Evolutionary conservation across 2,329 filamentous ascomycete genomes (phyloP).

Genomic region (Coleophoma eucalyptorum): DNA sequence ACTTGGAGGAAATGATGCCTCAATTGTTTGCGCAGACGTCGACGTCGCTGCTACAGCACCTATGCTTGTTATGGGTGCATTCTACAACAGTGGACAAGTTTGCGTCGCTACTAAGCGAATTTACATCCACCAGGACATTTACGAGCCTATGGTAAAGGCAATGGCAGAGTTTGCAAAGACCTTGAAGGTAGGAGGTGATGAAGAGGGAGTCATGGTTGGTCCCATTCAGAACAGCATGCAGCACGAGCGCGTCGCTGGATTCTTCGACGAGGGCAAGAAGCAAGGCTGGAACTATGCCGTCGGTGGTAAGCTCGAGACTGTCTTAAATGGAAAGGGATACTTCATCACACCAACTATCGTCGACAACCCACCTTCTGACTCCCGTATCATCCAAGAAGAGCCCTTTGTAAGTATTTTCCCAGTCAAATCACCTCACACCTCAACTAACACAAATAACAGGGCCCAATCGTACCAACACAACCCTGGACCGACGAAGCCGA

Average conservation of each 20-base stretch:
- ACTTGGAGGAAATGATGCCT: constrained; percentile 51
- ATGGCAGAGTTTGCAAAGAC: constrained; percentile 39
- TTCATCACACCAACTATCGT: constrained; percentile 57
- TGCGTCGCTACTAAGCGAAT: constrained; percentile 55
- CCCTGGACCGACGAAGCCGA: constrained; percentile 58
- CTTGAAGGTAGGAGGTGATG: constrained; percentile 32
- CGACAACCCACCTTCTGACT: constrained; percentile 49
- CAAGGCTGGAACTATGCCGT: constrained; percentile 48
- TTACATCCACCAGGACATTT: constrained; percentile 58
- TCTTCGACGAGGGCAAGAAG: constrained; percentile 51
- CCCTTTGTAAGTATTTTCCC: constrained; percentile 40
- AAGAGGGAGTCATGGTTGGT: constrained; percentile 39
- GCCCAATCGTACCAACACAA: constrained; percentile 59
- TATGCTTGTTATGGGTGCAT: constrained; percentile 40
- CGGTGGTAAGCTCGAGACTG: constrained; percentile 30
- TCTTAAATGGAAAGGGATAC: constrained; percentile 37
- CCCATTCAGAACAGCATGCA: constrained; percentile 65
- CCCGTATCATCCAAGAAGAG: constrained; percentile 53
- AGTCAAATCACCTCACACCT: too few species aligned
- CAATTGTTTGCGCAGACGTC: constrained; percentile 48
- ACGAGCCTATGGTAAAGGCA: constrained; percentile 47
- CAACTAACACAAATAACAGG: constrained; percentile 11
- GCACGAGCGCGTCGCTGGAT: constrained; percentile 53
- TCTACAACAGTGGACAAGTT: constrained; percentile 51
- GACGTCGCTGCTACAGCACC: constrained; percentile 41